Evolutionary conservation across 176 grass and related monocot species (phyloP), one percentile per base, ranked within the genome.

Genomic region (Echinochloa phyllopogon): DNA sequence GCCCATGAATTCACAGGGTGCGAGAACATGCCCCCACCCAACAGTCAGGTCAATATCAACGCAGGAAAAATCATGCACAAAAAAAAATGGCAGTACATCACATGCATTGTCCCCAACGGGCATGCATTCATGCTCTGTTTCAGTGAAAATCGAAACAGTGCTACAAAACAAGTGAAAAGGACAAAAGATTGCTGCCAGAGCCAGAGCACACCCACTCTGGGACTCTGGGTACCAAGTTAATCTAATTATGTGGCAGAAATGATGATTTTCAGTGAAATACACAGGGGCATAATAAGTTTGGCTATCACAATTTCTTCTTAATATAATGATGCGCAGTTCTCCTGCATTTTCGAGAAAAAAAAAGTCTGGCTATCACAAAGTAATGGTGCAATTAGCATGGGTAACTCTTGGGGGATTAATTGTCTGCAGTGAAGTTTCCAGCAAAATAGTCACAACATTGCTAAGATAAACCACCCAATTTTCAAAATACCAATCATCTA

Each of bases 41-140:
- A 70, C 41, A 58, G 8, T 10, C 45, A 63, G 53, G 18, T 38
- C 51, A 42, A 56, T 69, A 23, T 33, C 29, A 33, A 33, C 29
- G 29, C 29, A 33, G 29, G 2, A 33, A 33, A 1, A 33, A 33
- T 1, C 29, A n/a, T n/a, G n/a, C n/a, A n/a, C n/a, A n/a, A n/a
- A n/a, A n/a, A n/a, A n/a, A n/a, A n/a, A n/a, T n/a, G n/a, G n/a
- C n/a, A 45, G 14, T 6, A 38, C 38, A 61, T 70, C 44, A 70
- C 36, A 71, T 67, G 15, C 48, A 74, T 23, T 81, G 68, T 17
- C 18, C 37, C 11, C 37, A 8, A 61, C 61, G 72, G 42, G 41
- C 41, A 62, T 65, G 39, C 60, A 43, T 59, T 48, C 55, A 36
- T 74, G 68, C 69, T 59, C 45, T 5, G 29, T 81, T 89, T 68